Conservation (phyloP, 345 rosid genomes). For the Mallotus nudiflorus region DNA sequence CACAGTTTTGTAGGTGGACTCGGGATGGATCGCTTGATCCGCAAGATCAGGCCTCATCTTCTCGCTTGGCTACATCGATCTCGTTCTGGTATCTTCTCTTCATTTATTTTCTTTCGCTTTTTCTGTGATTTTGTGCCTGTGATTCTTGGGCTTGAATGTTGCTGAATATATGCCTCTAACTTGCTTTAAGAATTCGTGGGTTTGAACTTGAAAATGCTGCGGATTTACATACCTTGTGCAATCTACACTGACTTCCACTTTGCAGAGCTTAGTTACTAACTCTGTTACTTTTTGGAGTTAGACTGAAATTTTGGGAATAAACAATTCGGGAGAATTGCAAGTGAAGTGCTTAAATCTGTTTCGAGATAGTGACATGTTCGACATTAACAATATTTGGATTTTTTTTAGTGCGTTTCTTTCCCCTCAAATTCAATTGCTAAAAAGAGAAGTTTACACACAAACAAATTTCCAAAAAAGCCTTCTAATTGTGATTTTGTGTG, state of each 20-base stretch:
- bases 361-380: too few relatives aligned
- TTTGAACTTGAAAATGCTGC: constrained; percentile 13
- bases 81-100: constrained; percentile 51
- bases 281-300: not conserved
- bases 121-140: not conserved
- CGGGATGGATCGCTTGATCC: constrained; percentile 66
- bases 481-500: too few relatives aligned
- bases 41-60: constrained; percentile 54
- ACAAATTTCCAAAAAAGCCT: too few relatives aligned
- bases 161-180: not conserved
- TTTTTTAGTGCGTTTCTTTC: too few relatives aligned
- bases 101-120: not conserved
- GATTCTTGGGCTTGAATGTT: not conserved
- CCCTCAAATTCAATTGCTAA: too few relatives aligned
- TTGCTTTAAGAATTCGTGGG: constrained; percentile 2
- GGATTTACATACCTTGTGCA: not conserved
- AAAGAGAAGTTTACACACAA: too few relatives aligned
- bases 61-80: constrained; percentile 75
- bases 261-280: too few relatives aligned
- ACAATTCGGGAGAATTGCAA: not conserved
- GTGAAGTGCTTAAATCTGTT: not conserved
- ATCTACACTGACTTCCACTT: too few relatives aligned
- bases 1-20: not conserved
- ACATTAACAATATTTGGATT: too few relatives aligned
- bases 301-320: not conserved